These are phyloP conservation scores for Aureobasidium sp. DNA, from an alignment of 2,329 filamentous ascomycete species.

Conservation along the genomic window DNA sequence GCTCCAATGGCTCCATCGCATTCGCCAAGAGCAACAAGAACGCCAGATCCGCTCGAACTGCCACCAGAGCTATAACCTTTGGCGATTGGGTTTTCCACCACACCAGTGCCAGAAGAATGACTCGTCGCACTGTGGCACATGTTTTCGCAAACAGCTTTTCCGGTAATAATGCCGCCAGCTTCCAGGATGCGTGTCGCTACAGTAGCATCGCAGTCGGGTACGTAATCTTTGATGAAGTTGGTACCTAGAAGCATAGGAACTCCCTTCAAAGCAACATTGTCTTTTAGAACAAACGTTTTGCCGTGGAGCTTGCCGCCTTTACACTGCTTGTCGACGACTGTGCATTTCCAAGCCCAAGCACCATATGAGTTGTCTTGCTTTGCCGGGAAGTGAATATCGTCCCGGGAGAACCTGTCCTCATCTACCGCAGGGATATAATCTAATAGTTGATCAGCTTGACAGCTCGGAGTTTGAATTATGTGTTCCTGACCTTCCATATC, in stretches of 20 bases:
- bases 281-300: conserved; percentile 36
- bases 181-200: conserved; percentile 37
- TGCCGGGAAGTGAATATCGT: conserved; percentile 28
- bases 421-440: conserved; percentile 29
- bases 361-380: conserved; percentile 30
- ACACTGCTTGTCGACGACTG: conserved; percentile 26
- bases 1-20: conserved; percentile 30
- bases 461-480: not conserved
- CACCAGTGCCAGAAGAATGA: conserved; percentile 36
- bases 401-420: conserved; percentile 29
- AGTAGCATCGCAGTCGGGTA: conserved; percentile 38
- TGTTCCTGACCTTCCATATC: conserved; percentile 23
- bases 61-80: conserved; percentile 30
- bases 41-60: conserved; percentile 27
- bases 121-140: conserved; percentile 37
- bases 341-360: conserved; percentile 39
- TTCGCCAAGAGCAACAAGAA: conserved; percentile 26
- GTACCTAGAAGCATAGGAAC: conserved; percentile 39
- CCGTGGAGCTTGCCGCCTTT: conserved; percentile 27
- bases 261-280: conserved; percentile 40
- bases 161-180: conserved; percentile 35
- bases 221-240: conserved; percentile 24
- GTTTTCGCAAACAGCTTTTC: conserved; percentile 43
- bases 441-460: not conserved
- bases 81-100: conserved; percentile 35